Conservation (phyloP, 495 filamentous ascomycete genomes). For the Talaromyces borbonicus region DNA sequence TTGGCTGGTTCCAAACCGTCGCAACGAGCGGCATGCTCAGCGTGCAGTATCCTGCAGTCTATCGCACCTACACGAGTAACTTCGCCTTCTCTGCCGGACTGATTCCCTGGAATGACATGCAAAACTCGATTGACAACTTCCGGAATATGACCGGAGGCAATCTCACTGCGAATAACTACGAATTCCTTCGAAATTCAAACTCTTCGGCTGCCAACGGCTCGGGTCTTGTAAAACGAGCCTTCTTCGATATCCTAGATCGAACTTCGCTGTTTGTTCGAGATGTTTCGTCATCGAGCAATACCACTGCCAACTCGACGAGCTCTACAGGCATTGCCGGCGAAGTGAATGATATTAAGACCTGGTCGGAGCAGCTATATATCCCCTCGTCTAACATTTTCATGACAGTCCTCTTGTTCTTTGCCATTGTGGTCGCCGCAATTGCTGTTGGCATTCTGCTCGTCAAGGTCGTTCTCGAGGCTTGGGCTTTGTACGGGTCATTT, state of each 20-base stretch:
- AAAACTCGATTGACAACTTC: constrained; percentile 78
- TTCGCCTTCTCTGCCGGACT: constrained; percentile 88
- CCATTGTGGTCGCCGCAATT: constrained; percentile 76
- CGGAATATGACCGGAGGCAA: constrained; percentile 74
- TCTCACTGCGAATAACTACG: constrained; percentile 66
- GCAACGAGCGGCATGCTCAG: constrained; percentile 95
- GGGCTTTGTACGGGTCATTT: constrained; percentile 84
- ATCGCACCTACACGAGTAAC: constrained; percentile 80
- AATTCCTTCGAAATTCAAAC: constrained; percentile 63
- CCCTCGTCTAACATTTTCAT: constrained; percentile 91
- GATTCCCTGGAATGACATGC: constrained; percentile 71
- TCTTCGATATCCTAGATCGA: constrained; percentile 34
- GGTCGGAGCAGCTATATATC: constrained; percentile 67
- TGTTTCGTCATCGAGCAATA: constrained; percentile 40
- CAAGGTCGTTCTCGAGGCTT: constrained; percentile 85
- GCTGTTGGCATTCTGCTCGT: constrained; percentile 79
- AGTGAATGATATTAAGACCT: constrained; percentile 63
- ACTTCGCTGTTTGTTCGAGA: constrained; percentile 44
- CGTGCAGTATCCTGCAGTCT: constrained; percentile 75
- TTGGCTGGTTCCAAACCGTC: constrained; percentile 86
- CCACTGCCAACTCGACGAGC: constrained; percentile 21
- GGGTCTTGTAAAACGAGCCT: constrained; percentile 42
- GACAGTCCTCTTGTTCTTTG: constrained; percentile 84
- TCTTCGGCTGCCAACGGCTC: constrained; percentile 51
- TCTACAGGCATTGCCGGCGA: constrained; percentile 32